Evolutionary conservation across 2,329 filamentous ascomycete species (phyloP), one percentile per base, ranked within the genome.

Genomic region (Fusarium temperatum): DNA sequence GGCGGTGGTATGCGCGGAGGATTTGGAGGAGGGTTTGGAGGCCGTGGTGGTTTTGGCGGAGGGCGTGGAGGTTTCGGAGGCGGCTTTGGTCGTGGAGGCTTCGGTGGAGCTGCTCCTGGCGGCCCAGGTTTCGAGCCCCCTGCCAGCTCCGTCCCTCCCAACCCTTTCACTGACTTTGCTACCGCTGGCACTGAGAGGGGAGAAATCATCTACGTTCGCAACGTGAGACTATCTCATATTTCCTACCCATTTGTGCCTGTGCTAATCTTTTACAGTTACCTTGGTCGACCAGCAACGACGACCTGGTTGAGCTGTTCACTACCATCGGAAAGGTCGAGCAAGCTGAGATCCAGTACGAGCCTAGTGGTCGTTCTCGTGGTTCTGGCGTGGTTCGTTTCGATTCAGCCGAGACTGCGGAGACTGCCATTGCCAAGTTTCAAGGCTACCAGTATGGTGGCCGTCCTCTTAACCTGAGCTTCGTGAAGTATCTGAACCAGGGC

Each of bases 281-380:
- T 18, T 99, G 96, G 96, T 98, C 96, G 35, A 99, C 96, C 22
- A 98, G 95, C 86, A 98, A 99, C 81, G 96, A 99, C 73, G 96
- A 99, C 83, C 87, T 99, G 32, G 91, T 98, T 65, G 96, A 99
- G 82, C 89, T 99, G 26, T 99, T 99, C 87, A 95, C 93, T 24
- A 99, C 96, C 17, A 99, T 99, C 80, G 96, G 96, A 74, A 98
- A 98, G 83, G 96, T 99, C 68, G 95, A 98, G 79, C 95, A 96
- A 79, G 96, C 96, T n/a, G 96, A 99, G 85, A 98, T 99, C 65
- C 96, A 99, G 84, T 98, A 99, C 80, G 96, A 99, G 83, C 93
- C 94, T 8, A 98, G 97, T 79, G 96, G 96, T 51, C 94, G 96
- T 78, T 99, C 96, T 68, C 93, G 95, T 74, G 96, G 96, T 74